Evolutionary conservation across 2,329 filamentous ascomycete genomes (phyloP).

Genomic region (Claviceps arundinis): DNA sequence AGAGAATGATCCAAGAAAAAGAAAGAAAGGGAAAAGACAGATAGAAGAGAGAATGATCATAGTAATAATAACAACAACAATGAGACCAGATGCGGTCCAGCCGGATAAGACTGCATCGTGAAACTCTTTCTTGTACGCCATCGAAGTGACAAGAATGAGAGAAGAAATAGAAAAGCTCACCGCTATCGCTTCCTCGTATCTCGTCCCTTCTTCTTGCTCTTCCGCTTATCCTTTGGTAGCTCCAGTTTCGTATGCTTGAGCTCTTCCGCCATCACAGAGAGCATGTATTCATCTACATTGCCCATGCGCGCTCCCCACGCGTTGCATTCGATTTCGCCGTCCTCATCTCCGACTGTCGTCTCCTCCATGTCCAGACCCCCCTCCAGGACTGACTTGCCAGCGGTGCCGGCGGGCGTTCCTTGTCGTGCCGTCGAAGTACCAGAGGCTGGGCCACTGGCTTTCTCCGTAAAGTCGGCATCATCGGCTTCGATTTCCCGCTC

Average conservation of each 20-base stretch:
- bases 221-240: conserved; percentile 51
- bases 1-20: conserved; percentile 1
- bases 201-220: conserved; percentile 45
- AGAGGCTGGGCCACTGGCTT: conserved; percentile 31
- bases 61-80: not conserved
- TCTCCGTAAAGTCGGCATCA: conserved; percentile 71
- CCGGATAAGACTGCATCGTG: not conserved
- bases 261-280: conserved; percentile 51
- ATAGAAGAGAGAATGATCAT: not conserved
- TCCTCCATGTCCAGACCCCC: conserved; percentile 20
- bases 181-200: conserved; percentile 40
- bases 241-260: conserved; percentile 47
- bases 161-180: conserved; percentile 9
- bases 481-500: conserved; percentile 82
- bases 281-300: conserved; percentile 64
- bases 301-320: conserved; percentile 44
- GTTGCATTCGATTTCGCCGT: conserved; percentile 37
- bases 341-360: conserved; percentile 8
- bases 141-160: no score
- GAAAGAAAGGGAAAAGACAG: not conserved
- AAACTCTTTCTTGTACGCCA: no score
- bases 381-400: conserved; percentile 20
- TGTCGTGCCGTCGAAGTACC: conserved; percentile 37
- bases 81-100: not conserved
- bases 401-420: conserved; percentile 37